Conservation (phyloP, 371 early-diverging fungal species). For the Conidiobolus incongruus region DNA sequence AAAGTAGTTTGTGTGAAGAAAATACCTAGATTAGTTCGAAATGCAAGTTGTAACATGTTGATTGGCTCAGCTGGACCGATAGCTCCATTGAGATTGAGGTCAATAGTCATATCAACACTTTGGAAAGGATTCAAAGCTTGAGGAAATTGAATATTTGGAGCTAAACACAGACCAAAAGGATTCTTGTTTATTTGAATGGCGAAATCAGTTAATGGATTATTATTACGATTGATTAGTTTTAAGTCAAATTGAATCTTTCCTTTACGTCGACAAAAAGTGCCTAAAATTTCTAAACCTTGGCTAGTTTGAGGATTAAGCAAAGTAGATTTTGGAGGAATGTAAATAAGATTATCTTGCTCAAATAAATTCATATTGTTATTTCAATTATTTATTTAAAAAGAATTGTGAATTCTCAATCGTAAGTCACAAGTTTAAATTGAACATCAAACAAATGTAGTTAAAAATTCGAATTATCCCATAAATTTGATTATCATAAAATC, state of each 20-base stretch:
- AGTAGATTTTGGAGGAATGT: not conserved
- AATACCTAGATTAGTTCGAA: not conserved
- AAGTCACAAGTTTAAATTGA: too few species aligned
- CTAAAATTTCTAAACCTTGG: not conserved
- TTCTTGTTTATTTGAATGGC: constrained; percentile 2
- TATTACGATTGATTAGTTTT: not conserved
- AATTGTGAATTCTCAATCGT: too few species aligned
- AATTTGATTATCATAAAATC: too few species aligned
- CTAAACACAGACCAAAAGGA: too few species aligned
- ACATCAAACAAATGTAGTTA: too few species aligned
- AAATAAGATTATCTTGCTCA: too few species aligned
- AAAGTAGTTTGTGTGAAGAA: not conserved
- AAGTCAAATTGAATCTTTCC: not conserved
- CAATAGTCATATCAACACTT: not conserved
- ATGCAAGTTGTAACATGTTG: not conserved
- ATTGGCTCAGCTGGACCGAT: not conserved
- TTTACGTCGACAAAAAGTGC: not conserved
- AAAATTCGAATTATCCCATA: too few species aligned
- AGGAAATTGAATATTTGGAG: not conserved
- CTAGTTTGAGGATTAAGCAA: not conserved
- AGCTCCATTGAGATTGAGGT: not conserved
- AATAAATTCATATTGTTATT: too few species aligned
- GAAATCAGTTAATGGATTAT: not conserved
- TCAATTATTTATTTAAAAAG: too few species aligned
- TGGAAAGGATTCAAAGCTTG: not conserved